Percentiles rank a stretch among this genome's conserved stretches.
Conservation (phyloP, 108 stramenopile species). For the Cyclotella cryptica region DNA sequence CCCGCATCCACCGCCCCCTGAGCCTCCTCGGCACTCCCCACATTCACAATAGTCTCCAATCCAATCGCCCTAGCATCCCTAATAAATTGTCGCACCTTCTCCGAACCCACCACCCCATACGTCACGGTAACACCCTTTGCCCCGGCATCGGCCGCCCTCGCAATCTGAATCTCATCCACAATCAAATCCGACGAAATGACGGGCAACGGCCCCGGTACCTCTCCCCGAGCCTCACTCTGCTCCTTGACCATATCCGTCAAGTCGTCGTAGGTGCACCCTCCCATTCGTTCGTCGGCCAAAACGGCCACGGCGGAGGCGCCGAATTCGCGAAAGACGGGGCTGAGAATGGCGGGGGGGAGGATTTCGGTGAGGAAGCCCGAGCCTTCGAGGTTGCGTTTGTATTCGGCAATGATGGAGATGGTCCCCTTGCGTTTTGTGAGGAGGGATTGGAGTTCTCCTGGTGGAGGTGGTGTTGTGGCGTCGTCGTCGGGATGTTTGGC, state of each 20-base stretch:
- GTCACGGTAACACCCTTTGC: slow-evolving; percentile 64
- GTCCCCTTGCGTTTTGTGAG: slow-evolving; percentile 87
- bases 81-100: slow-evolving; percentile 51
- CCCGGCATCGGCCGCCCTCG: slow-evolving; percentile 62
- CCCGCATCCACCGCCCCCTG: slow-evolving; percentile 72
- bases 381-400: slow-evolving; percentile 71
- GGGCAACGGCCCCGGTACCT: slow-evolving; percentile 82
- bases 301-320: slow-evolving; percentile 84
- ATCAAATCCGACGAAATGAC: slow-evolving; percentile 84
- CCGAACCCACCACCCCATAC: slow-evolving; percentile 57
- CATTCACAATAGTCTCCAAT: slow-evolving; percentile 72
- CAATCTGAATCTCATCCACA: slow-evolving; percentile 88
- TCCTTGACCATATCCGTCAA: slow-evolving; percentile 68
- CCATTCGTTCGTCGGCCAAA: slow-evolving; percentile 78
- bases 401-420: slow-evolving; percentile 89
- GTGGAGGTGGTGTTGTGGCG: slow-evolving; percentile 5
- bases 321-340: slow-evolving; percentile 81
- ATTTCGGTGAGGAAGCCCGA: slow-evolving; percentile 43
- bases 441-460: slow-evolving; percentile 60
- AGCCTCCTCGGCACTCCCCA: slow-evolving; percentile 70
- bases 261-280: slow-evolving; percentile 83
- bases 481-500: slow-evolving; percentile 14
- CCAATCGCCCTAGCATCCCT: slow-evolving; percentile 56
- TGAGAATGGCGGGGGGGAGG: slow-evolving; percentile 42
- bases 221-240: slow-evolving; percentile 66